A percentile compares a stretch with the other conserved stretches of the same genome.
phyloP scores from a whole-genome alignment of 257 asterid species.

The Asclepias syriaca region DNA sequence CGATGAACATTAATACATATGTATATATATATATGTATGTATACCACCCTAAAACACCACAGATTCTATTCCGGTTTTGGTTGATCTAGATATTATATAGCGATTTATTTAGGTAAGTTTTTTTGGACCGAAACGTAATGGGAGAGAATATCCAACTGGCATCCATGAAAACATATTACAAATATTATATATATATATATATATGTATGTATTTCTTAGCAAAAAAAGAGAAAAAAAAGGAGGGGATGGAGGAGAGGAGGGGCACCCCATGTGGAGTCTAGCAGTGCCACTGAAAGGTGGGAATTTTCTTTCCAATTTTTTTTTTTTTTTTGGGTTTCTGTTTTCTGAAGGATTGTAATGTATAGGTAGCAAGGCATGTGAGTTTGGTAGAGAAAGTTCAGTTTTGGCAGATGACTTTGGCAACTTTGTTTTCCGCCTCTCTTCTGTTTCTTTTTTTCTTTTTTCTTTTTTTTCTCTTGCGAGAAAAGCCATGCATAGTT shows the following conservation, averaged over 20 bases:
- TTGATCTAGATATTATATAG: constrained; percentile 4
- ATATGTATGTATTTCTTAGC: too few species aligned
- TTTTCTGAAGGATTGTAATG: too few species aligned
- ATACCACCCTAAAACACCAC: neutral
- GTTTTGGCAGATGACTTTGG: constrained; percentile 25
- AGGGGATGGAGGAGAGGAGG: neutral
- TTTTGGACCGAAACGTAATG: neutral
- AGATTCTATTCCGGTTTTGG: neutral
- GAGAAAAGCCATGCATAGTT: constrained; percentile 12
- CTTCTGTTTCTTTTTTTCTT: neutral
- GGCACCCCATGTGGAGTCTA: constrained; percentile 27
- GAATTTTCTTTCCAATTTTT: neutral
- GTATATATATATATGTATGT: too few species aligned
- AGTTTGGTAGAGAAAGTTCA: constrained; percentile 24
- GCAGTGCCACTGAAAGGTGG: constrained; percentile 19
- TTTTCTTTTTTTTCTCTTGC: neutral
- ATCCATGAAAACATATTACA: neutral
- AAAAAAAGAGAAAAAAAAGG: neutral
- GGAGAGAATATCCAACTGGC: constrained; percentile 22
- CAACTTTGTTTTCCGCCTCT: neutral
- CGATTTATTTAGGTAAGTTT: neutral
- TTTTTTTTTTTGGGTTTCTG: too few species aligned
- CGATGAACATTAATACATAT: neutral
- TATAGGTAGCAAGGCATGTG: constrained; percentile 26
- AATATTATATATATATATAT: too few species aligned